These are phyloP conservation scores for Scleroderma citrinum DNA, from an alignment of 768 basidiomycete species.

Conservation along the genomic window DNA sequence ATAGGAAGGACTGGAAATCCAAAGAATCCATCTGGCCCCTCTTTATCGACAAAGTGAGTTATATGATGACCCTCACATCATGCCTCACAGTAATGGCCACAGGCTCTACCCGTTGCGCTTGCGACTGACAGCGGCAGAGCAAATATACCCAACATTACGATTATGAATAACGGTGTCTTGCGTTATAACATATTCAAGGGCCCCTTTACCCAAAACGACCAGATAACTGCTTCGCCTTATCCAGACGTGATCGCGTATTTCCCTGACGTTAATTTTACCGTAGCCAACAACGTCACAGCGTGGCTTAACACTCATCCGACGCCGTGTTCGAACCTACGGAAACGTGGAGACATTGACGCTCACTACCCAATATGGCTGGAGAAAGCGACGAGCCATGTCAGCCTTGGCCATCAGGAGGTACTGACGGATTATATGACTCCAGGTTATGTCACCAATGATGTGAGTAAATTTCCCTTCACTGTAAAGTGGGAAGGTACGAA, in stretches of 20 bases:
- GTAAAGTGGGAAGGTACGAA: not conserved
- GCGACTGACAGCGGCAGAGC: conserved; percentile 54
- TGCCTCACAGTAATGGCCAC: not conserved
- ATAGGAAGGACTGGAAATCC: conserved; percentile 42
- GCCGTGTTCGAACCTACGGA: conserved; percentile 20
- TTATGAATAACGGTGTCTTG: conserved; percentile 56
- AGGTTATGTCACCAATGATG: conserved; percentile 66
- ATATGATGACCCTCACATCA: not conserved
- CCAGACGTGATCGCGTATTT: conserved; percentile 53
- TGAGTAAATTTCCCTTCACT: conserved; percentile 25
- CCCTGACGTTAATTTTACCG: conserved; percentile 40
- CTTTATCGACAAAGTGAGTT: conserved; percentile 39
- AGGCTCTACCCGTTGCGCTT: conserved; percentile 50
- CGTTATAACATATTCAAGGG: conserved; percentile 63
- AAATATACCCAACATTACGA: conserved; percentile 50
- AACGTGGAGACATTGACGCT: conserved; percentile 42
- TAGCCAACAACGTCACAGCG: conserved; percentile 46
- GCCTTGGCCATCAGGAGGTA: conserved; percentile 28
- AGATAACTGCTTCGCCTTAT: conserved; percentile 68
- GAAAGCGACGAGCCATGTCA: conserved; percentile 40
- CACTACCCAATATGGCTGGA: conserved; percentile 48
- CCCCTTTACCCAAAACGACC: conserved; percentile 68
- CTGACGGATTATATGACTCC: conserved; percentile 43
- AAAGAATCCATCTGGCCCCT: conserved; percentile 54
- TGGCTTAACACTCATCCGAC: conserved; percentile 44